phyloP scores from a whole-genome alignment of 345 rosid genomes.

The Laguncularia racemosa region DNA sequence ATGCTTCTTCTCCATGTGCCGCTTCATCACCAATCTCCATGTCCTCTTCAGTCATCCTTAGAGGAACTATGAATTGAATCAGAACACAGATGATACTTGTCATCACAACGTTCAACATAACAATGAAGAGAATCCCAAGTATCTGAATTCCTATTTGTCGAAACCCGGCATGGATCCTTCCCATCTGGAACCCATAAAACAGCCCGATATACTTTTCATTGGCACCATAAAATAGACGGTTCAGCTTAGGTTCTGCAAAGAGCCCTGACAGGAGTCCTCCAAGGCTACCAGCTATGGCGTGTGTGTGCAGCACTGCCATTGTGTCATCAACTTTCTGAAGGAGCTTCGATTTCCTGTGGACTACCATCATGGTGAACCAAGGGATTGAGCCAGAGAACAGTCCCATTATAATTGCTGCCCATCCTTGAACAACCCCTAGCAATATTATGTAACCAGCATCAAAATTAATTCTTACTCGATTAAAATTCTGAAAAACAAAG shows the following conservation, averaged over 20 bases:
- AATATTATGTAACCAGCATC: not conserved
- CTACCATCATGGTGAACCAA: constrained; percentile 49
- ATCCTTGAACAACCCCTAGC: constrained; percentile 41
- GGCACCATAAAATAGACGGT: constrained; percentile 9
- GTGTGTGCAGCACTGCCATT: constrained; percentile 45
- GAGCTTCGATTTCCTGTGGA: constrained; percentile 28
- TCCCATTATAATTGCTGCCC: constrained; percentile 49
- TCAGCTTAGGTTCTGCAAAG: constrained; percentile 33
- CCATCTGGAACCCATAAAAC: constrained; percentile 26
- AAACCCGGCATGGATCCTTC: constrained; percentile 13
- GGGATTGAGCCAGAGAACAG: constrained; percentile 42
- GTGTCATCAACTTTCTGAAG: constrained; percentile 47
- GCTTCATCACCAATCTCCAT: constrained; percentile 44
- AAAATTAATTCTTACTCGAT: too few relatives aligned
- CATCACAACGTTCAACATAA: constrained; percentile 15
- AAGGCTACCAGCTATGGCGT: constrained; percentile 40
- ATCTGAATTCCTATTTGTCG: constrained; percentile 36
- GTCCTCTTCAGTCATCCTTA: constrained; percentile 37
- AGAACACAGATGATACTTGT: constrained; percentile 31
- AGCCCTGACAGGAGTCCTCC: constrained; percentile 36
- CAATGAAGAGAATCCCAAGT: constrained; percentile 18
- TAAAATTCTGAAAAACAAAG: too few relatives aligned
- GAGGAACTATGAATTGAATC: constrained; percentile 22
- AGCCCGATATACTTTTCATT: constrained; percentile 22
- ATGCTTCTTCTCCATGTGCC: constrained; percentile 38